phyloP scores from a whole-genome alignment of 192 early-diverging fungal species.

The Coemansia sp. region DNA sequence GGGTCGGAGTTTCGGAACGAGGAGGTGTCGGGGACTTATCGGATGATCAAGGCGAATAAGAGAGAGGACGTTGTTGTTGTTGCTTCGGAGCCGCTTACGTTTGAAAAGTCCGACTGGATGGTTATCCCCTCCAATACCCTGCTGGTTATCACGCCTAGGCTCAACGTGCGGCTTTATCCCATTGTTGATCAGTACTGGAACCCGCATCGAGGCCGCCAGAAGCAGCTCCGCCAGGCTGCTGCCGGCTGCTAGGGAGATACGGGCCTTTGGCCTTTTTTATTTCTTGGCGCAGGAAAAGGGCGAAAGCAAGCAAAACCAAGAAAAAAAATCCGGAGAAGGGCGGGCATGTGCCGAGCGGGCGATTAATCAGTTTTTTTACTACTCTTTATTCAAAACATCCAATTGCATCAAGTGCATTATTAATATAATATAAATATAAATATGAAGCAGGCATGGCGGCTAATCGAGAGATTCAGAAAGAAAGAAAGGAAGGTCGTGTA shows the following conservation, averaged over 20 bases:
- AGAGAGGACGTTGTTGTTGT: conserved; percentile 80
- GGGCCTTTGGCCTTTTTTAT: no score
- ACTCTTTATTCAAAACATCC: no score
- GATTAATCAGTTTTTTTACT: no score
- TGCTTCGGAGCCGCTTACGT: conserved; percentile 77
- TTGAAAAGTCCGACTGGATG: conserved; percentile 77
- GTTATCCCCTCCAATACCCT: conserved; percentile 73
- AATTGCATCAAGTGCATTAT: no score
- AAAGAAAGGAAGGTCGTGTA: no score
- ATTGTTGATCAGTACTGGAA: conserved; percentile 67
- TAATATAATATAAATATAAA: no score
- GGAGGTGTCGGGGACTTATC: conserved; percentile 64
- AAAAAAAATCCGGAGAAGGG: no score
- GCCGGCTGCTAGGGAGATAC: not conserved
- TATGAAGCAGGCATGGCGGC: no score
- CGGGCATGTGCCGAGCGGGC: no score
- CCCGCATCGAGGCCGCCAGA: conserved; percentile 18
- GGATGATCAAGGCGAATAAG: conserved; percentile 64
- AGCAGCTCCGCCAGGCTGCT: not conserved
- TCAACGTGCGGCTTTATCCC: conserved; percentile 72
- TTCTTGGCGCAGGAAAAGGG: not conserved
- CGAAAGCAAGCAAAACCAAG: not conserved
- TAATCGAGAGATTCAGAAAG: no score
- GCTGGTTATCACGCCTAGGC: conserved; percentile 70
- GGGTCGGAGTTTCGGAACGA: conserved; percentile 62